Evolutionary conservation across 176 grass and related monocot genomes (phyloP).

Genomic region (Stipa capillata): DNA sequence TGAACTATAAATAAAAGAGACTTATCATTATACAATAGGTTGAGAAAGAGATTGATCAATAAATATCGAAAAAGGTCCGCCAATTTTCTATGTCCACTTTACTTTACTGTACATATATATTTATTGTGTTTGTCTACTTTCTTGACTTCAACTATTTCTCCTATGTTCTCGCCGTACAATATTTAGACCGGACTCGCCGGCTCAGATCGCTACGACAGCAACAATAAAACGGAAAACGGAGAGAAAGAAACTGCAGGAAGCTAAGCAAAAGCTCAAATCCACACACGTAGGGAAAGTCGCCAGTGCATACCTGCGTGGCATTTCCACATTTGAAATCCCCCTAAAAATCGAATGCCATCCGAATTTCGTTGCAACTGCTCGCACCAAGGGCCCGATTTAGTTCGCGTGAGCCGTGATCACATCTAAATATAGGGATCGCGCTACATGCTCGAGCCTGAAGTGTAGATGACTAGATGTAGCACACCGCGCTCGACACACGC

Average conservation of each 20-base stretch:
- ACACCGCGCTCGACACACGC: neutral
- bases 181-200: too few relatives aligned
- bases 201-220: too few relatives aligned
- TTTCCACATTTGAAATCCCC: neutral
- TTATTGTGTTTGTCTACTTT: too few relatives aligned
- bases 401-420: neutral
- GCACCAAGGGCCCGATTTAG: neutral
- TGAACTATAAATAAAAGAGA: too few relatives aligned
- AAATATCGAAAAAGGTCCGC: too few relatives aligned
- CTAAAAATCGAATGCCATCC: too few relatives aligned
- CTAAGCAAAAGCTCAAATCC: neutral
- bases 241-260: neutral
- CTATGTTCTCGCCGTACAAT: too few relatives aligned
- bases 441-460: neutral
- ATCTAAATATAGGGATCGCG: neutral
- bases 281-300: neutral
- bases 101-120: too few relatives aligned
- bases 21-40: too few relatives aligned
- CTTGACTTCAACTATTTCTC: too few relatives aligned
- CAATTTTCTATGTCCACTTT: too few relatives aligned
- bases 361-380: neutral
- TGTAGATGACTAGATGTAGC: neutral
- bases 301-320: neutral
- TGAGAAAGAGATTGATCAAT: too few relatives aligned
- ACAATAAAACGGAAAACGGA: neutral